A percentile compares a stretch with the other conserved stretches of the same genome.
phyloP scores from a whole-genome alignment of 2,329 filamentous ascomycete genomes.

The Talaromyces sp. region DNA sequence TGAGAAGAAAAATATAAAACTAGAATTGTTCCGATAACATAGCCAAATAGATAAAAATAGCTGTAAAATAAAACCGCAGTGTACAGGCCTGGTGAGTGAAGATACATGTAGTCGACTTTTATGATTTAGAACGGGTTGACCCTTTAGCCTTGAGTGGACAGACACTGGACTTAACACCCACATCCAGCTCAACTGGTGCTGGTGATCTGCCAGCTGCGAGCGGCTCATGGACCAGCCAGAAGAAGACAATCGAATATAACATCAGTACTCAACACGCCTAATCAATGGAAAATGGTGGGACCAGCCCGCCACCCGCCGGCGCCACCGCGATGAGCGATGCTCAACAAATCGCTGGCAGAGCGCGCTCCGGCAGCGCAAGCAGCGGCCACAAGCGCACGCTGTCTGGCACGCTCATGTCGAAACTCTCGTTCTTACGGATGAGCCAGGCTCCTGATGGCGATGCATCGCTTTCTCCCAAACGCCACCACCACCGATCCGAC shows the following conservation, averaged over 20 bases:
- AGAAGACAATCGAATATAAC: not conserved
- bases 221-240: not conserved
- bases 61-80: not conserved
- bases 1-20: not conserved
- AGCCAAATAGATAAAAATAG: not conserved
- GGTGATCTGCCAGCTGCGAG: not conserved
- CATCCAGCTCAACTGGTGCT: not conserved
- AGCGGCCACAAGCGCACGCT: constrained; percentile 41
- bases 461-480: not conserved
- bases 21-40: not conserved
- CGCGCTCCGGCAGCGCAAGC: constrained; percentile 28
- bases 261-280: not conserved
- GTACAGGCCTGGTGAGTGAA: not conserved
- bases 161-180: not conserved
- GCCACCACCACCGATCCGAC: constrained; percentile 24
- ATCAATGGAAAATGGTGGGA: constrained; percentile 33
- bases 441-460: constrained; percentile 25
- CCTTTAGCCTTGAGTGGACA: not conserved
- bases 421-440: constrained; percentile 62
- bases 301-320: constrained; percentile 17
- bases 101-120: not conserved
- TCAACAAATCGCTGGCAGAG: constrained; percentile 17
- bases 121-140: not conserved
- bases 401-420: constrained; percentile 63
- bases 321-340: constrained; percentile 19